A percentile compares a stretch with the other conserved stretches of the same genome.
phyloP scores from a whole-genome alignment of 2,329 filamentous ascomycete species.

The Sporothrix pseudoabietina region DNA sequence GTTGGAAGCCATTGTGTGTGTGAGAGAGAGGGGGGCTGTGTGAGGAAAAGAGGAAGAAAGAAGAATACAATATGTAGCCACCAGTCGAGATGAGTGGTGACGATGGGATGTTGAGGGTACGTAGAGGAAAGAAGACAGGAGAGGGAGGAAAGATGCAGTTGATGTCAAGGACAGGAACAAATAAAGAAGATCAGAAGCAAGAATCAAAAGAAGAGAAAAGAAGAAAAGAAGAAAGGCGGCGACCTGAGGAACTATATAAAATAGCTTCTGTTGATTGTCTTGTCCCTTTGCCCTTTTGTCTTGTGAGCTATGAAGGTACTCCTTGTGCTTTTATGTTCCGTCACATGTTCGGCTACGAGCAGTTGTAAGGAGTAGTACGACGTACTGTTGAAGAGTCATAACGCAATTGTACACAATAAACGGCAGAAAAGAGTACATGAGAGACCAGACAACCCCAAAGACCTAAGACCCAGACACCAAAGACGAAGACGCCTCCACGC shows the following conservation, averaged over 20 bases:
- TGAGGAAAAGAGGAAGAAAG: slow-evolving; percentile 4
- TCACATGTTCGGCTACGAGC: slow-evolving; percentile 35
- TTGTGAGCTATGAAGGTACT: not conserved
- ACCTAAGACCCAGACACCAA: not conserved
- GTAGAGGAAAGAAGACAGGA: not conserved
- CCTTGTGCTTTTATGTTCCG: slow-evolving; percentile 22
- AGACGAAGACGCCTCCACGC: slow-evolving; percentile 4
- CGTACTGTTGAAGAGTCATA: not conserved
- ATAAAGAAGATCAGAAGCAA: not conserved
- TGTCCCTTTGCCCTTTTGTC: slow-evolving; percentile 1
- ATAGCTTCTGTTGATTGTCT: slow-evolving; percentile 25
- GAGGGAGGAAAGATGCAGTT: not conserved
- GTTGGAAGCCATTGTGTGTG: slow-evolving; percentile 56
- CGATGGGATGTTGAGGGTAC: not conserved
- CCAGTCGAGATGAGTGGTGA: slow-evolving; percentile 7
- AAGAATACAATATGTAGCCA: not conserved
- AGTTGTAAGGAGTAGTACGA: slow-evolving; percentile 4
- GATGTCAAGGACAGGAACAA: not conserved
- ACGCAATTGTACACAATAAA: not conserved
- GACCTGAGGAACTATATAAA: slow-evolving; percentile 28
- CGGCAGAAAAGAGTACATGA: not conserved
- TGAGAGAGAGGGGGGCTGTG: not conserved
- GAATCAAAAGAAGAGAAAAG: not conserved
- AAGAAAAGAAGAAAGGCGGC: not conserved
- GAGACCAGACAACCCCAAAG: not conserved